Evolutionary conservation across 352 stramenopile genomes (phyloP).

Genomic region (Chloridella minuta): DNA sequence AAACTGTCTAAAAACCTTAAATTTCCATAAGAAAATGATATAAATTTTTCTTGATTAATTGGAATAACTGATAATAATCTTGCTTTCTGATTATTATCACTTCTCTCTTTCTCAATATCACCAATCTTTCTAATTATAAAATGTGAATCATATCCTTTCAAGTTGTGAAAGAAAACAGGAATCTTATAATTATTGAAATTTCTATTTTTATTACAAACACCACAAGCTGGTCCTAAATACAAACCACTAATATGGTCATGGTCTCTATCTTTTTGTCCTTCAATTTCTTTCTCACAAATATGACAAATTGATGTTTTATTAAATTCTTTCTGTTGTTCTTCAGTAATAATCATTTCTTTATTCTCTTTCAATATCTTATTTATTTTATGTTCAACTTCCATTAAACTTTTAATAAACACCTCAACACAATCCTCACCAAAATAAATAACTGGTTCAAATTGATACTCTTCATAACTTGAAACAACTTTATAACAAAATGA

Average conservation of each 20-base stretch:
- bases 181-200: background rate
- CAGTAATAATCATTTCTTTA: slow-evolving; percentile 6
- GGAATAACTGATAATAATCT: background rate
- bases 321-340: background rate
- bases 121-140: background rate
- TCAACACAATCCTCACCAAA: background rate
- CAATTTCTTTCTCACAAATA: background rate
- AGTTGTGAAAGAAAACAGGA: slow-evolving; percentile 4
- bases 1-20: slow-evolving; percentile 2
- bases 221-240: background rate
- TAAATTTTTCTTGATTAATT: background rate
- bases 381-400: too few species aligned
- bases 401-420: background rate
- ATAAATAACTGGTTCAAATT: background rate
- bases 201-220: background rate
- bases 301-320: background rate
- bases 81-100: too few species aligned
- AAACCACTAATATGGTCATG: background rate
- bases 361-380: too few species aligned
- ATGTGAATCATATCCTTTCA: background rate
- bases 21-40: background rate
- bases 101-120: background rate
- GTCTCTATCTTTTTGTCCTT: background rate
- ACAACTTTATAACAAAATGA: background rate
- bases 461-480: background rate